Evolutionary conservation across 1,284 basidiomycete species (phyloP), one percentile per base, ranked within the genome.

Genomic region (Mycosarcoma maydis): DNA sequence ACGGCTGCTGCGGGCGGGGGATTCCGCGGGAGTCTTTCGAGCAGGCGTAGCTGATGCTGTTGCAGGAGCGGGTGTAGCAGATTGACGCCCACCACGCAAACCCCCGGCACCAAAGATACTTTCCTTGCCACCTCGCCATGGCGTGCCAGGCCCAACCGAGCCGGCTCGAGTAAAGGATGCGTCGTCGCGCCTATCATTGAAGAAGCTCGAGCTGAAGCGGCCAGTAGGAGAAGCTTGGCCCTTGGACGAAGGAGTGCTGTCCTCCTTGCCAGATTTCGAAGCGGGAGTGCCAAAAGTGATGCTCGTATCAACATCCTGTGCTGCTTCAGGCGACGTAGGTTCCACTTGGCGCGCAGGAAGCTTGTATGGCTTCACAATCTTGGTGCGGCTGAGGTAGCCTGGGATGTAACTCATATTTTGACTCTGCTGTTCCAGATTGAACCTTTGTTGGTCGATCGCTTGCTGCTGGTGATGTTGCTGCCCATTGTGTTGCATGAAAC

Each of bases 31-130:
- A 5, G 51, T 39, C 45, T 60, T 71, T 19, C 61, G 57, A 20
- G 57, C 61, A 11, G 68, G 61, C 2, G 61, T 66, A 9, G 43
- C 47, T 3, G 56, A 52, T 11, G 44, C 19, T 14, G 52, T 45
- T 13, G 44, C 11, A 2, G 67, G 60, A 16, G 60, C 67, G 7
- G 60, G 67, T 22, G 67, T 70, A 16, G 54, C 54, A 3, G 67
- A 70, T 24, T 57, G 53, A 17, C 61, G 51, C 26, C 54, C 61
- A n/a, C 75, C 75, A 13, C 75, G 72, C 22, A 77, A 49, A n/a
- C 75, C 72, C 7, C 70, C 66, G 10, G 53, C 55, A 17, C 75
- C 75, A 61, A 77, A 77, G 56, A 77, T 75, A 49, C 75, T 77
- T 41, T 73, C 73, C 29, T 72, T 68, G 22, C 42, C 60, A 26